Base-by-base conservation (phyloP, 371 early-diverging fungal species). In the Syncephalastrum sp. region DNA sequence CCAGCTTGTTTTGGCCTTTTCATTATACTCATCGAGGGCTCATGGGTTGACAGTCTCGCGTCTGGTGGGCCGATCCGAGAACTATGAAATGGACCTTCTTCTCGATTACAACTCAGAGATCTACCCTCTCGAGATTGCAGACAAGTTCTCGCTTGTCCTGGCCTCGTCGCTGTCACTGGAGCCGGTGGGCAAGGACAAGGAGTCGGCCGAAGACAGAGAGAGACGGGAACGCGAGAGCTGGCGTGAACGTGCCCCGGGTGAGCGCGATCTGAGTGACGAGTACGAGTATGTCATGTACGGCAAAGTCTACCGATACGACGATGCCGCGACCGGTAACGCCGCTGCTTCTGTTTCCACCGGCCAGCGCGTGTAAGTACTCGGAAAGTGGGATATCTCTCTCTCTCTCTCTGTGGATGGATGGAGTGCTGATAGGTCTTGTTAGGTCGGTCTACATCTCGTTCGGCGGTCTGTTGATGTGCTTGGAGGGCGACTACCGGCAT, bases 281-380 rank as follows among this genome's bases (percentile, higher is more conserved):
- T 98, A 91, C 72, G 97, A 98, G 44, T 98, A 98, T 70, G 97
- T 98, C 23, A 96, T 96, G 96, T 90, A 88, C 69, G 98, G 98
- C 52, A 92, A 93, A 72, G 91, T 95, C 19, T 98, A 93, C 81
- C 86, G 93, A 72, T 95, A 86, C 67, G 96, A 96, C 50, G 96
- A 96, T 59, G 76, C 82, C 42, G 78, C 81, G 27, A 79, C 82
- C n/a, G 65, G 67, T 14, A 47, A 54, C 2, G 64, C 61, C 44
- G 59, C 58, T n/a, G 60, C 67, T 46, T 55, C 55, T 27, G 50
- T 63, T 15, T 38, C 64, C 14, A 57, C 59, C 21, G 79, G 74
- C 10, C 75, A 79, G 51, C 84, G 86, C 81, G 89, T 92, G 88
- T 91, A 84, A 82, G 90, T 85, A 4, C 33, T 21, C 21, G 21